Evolutionary conservation across 768 basidiomycete genomes (phyloP).

Genomic region (Phanerodontia chrysosporium): DNA sequence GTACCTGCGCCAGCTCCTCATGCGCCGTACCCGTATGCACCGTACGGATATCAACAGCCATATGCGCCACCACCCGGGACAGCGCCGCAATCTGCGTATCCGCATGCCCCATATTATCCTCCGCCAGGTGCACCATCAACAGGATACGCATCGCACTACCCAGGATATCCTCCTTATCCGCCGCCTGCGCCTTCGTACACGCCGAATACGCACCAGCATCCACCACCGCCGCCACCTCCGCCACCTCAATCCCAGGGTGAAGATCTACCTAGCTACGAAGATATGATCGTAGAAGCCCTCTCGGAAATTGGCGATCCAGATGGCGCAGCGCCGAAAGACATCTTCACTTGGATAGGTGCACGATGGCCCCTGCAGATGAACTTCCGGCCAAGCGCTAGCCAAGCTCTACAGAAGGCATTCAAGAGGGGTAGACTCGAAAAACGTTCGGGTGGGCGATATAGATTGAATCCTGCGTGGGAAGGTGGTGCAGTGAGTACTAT

Average conservation of each 20-base stretch:
- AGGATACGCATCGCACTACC: constrained; percentile 32
- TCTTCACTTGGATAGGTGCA: constrained; percentile 82
- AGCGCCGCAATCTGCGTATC: constrained; percentile 47
- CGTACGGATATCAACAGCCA: constrained; percentile 42
- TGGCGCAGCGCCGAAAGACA: constrained; percentile 75
- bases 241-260: constrained; percentile 27
- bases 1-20: neutral
- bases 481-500: constrained; percentile 64
- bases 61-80: neutral
- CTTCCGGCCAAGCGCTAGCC: constrained; percentile 85
- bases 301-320: constrained; percentile 63
- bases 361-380: constrained; percentile 84
- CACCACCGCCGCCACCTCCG: constrained; percentile 29
- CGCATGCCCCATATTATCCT: constrained; percentile 64
- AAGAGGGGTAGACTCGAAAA: constrained; percentile 81
- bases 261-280: constrained; percentile 85
- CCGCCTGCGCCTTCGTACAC: constrained; percentile 27
- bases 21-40: constrained; percentile 44
- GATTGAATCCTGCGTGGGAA: constrained; percentile 73
- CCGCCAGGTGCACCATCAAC: constrained; percentile 34
- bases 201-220: constrained; percentile 11
- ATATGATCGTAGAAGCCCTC: constrained; percentile 86
- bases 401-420: constrained; percentile 83
- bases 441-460: constrained; percentile 66
- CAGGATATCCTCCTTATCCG: constrained; percentile 26